These are phyloP conservation scores for Aureoboletus auriporus DNA, from an alignment of 768 basidiomycete species.

Conservation along the genomic window DNA sequence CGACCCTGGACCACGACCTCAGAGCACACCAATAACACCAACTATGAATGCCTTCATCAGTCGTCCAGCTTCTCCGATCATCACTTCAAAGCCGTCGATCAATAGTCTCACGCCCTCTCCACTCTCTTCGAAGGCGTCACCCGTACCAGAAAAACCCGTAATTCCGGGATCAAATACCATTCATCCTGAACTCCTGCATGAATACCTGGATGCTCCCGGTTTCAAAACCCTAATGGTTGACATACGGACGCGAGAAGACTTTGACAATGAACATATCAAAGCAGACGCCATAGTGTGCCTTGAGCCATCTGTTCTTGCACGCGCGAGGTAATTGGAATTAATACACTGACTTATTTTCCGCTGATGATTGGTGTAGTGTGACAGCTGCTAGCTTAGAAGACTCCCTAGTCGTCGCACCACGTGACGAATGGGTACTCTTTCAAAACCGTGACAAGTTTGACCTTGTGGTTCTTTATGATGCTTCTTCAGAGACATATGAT, in stretches of 20 bases:
- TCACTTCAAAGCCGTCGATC: constrained; percentile 41
- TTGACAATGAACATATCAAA: constrained; percentile 69
- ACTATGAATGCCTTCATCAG: constrained; percentile 53
- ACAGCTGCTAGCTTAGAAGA: constrained; percentile 67
- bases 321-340: constrained; percentile 52
- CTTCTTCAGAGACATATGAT: constrained; percentile 50
- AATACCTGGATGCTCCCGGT: constrained; percentile 49
- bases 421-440: constrained; percentile 71
- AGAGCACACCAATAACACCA: constrained; percentile 67
- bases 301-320: constrained; percentile 72
- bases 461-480: constrained; percentile 82
- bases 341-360: constrained; percentile 1
- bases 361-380: constrained; percentile 44
- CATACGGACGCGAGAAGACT: constrained; percentile 74
- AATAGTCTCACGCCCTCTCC: constrained; percentile 33
- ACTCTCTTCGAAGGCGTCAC: constrained; percentile 28
- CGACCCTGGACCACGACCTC: constrained; percentile 53
- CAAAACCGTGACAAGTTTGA: constrained; percentile 84
- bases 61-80: constrained; percentile 58
- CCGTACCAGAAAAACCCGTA: constrained; percentile 33
- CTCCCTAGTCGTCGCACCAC: constrained; percentile 66
- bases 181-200: constrained; percentile 53
- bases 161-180: constrained; percentile 61
- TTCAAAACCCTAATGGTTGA: constrained; percentile 74
- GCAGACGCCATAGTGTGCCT: constrained; percentile 72